Base-by-base conservation (phyloP, 129 eudicot species). In the Lactuca sativa region DNA sequence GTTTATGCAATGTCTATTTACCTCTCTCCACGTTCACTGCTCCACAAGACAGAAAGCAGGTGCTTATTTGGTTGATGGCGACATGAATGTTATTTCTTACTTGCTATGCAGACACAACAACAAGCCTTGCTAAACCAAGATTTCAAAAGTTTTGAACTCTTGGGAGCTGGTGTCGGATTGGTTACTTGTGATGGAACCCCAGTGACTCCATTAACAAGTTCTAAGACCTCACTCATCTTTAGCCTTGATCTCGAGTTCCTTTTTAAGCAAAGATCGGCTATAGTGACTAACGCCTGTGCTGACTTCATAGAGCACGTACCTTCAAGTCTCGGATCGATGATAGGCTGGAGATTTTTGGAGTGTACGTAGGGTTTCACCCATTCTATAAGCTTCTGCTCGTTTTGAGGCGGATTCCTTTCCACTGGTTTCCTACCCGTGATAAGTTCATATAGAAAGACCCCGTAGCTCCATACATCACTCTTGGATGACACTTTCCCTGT, bases 271-370 rank as follows among this genome's bases (percentile, higher is more conserved):
- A 78, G 80, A 17, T 77, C 75, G 51, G 96, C 96, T 32, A 89
- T 72, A 8, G 40, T 34, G 0, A 87, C 71, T 18, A 86, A 74
- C 70, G 74, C 79, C 71, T 83, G 82, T 31, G 72, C 96, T 3
- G 92, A 79, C 54, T 74, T 60, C 14, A 74, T 54, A 32, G 85
- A 57, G 44, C 71, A 78, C 9, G 81, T 77, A 9, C 79, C 74
- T 40, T 81, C 87, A 9, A 89, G 92, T 74, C 89, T 89, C 43
- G 87, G 85, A 55, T 89, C 96, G 51, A 89, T 9, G 65, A 86
- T 89, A 55, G 41, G 68, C 65, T 70, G 69, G 41, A 89, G 82
- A 59, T 57, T 89, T 73, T 65, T 79, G 1, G 81, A 66, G 43
- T 71, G 81, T 25, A 83, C 14, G 78, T 81, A 76, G 2, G 87